A percentile compares a stretch with the other conserved stretches of the same genome.
phyloP scores from a whole-genome alignment of 1,284 basidiomycete genomes.

The Uromyces viciae-fabae region DNA sequence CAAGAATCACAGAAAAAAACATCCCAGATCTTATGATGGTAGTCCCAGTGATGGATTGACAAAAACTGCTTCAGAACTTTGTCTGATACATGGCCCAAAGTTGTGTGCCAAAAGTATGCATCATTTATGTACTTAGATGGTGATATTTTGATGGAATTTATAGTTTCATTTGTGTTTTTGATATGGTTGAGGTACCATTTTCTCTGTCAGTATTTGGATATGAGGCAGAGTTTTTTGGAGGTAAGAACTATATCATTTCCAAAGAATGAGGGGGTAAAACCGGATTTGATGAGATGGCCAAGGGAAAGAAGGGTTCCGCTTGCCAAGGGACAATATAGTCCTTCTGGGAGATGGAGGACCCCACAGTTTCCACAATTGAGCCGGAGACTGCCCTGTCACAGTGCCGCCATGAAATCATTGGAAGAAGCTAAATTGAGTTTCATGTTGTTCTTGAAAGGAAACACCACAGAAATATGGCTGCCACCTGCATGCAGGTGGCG shows the following conservation, averaged over 20 bases:
- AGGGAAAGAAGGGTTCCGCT: conserved; percentile 13
- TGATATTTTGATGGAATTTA: too few species aligned
- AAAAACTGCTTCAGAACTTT: not conserved
- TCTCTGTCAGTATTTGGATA: not conserved
- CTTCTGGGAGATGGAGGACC: not conserved
- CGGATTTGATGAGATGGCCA: conserved; percentile 7
- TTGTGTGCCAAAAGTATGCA: not conserved
- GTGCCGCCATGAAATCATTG: not conserved
- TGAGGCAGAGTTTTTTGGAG: not conserved
- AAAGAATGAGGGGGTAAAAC: not conserved
- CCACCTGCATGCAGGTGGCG: too few species aligned
- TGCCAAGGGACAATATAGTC: not conserved
- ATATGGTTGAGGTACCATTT: not conserved
- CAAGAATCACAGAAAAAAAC: conserved; percentile 7
- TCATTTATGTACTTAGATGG: too few species aligned
- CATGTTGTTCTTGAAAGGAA: not conserved
- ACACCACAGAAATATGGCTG: too few species aligned
- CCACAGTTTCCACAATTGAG: not conserved
- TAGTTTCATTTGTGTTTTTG: too few species aligned
- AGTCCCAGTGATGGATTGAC: not conserved
- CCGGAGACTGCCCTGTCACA: not conserved
- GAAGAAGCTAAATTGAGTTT: conserved; percentile 16
- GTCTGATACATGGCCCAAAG: not conserved
- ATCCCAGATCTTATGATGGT: not conserved
- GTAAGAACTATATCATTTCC: not conserved